These are phyloP conservation scores for Atkinsonella texensis DNA, from an alignment of 2,329 filamentous ascomycete species.

Conservation along the genomic window DNA sequence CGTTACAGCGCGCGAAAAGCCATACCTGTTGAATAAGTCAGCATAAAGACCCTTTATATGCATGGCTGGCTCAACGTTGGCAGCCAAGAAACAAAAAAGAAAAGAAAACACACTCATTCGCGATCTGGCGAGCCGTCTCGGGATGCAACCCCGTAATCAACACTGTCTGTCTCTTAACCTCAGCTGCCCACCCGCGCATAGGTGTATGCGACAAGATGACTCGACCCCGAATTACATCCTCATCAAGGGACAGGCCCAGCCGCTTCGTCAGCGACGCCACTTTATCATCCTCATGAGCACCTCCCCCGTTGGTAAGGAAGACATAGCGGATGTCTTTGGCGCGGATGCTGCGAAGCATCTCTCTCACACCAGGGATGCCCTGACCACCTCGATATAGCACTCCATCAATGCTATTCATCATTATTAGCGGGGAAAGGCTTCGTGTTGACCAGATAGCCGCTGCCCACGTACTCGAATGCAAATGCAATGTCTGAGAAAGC, in stretches of 20 bases:
- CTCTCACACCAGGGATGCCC: slow-evolving; percentile 65
- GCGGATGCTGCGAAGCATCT: slow-evolving; percentile 63
- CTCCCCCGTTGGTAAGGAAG: slow-evolving; percentile 89
- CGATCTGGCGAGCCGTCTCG: slow-evolving; percentile 57
- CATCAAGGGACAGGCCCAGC: slow-evolving; percentile 18
- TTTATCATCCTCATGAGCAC: slow-evolving; percentile 54
- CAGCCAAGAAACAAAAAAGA: slow-evolving; percentile 1
- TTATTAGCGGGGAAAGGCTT: neutral
- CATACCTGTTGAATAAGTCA: slow-evolving; percentile 33
- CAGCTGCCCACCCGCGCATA: slow-evolving; percentile 46
- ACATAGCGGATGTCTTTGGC: slow-evolving; percentile 76
- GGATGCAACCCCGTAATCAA: slow-evolving; percentile 62
- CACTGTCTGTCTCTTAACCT: slow-evolving; percentile 40
- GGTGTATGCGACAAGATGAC: slow-evolving; percentile 80
- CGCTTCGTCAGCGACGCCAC: slow-evolving; percentile 21
- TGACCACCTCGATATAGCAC: slow-evolving; percentile 78
- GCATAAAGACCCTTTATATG: neutral
- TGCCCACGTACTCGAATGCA: slow-evolving; percentile 23
- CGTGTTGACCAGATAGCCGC: neutral
- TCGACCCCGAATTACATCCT: slow-evolving; percentile 22
- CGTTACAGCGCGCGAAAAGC: slow-evolving; percentile 72
- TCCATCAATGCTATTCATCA: slow-evolving; percentile 59
- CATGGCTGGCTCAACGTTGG: slow-evolving; percentile 8
- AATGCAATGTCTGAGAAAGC: slow-evolving; percentile 23
- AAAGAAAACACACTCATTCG: slow-evolving; percentile 38